Percentiles rank a stretch among this genome's conserved stretches.
Conservation (phyloP, 306 rosid genomes). For the apple (Malus domestica) region ASM211411v1 NC_041799.1:35566501-35567000, state of each 20-base stretch:
- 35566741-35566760: conserved; percentile 1
- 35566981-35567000: not conserved
- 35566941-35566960: conserved; percentile 1
- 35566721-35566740: not conserved
- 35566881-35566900: not conserved
- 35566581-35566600: conserved; percentile 1
- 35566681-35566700: not conserved
- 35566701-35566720: not conserved
- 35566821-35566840: not conserved
- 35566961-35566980: not conserved
- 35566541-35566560: not conserved
- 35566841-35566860: not conserved
- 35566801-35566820: not conserved
- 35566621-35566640: not conserved
- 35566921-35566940: not conserved
- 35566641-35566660: not conserved
- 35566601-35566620: not conserved
- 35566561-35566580: not conserved
- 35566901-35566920: not conserved
- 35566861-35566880: not conserved
- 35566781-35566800: not conserved
- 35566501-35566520: not conserved
- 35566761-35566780: not conserved
- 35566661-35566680: conserved; percentile 7
- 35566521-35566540: not conserved